Conservation (phyloP, 2,329 filamentous ascomycete genomes). For the Penicillium sp. region DNA sequence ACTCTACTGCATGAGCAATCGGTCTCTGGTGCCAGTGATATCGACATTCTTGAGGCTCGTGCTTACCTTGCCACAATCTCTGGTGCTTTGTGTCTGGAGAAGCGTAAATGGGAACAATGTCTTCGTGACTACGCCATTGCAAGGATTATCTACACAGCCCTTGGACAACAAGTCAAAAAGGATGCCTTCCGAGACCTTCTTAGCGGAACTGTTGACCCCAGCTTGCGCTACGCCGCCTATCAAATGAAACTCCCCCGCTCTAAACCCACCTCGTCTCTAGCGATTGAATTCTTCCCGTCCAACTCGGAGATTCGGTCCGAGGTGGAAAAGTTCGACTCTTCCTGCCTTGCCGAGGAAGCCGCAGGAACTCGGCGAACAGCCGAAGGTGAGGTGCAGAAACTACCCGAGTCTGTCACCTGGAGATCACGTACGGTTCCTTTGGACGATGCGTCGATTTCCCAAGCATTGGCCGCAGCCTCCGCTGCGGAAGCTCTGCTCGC, state of each 20-base stretch:
- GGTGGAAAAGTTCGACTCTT: slow-evolving; percentile 70
- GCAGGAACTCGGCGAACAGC: slow-evolving; percentile 49
- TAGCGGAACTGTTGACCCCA: slow-evolving; percentile 83
- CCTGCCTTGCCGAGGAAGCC: slow-evolving; percentile 62
- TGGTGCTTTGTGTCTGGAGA: slow-evolving; percentile 81
- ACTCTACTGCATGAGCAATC: slow-evolving; percentile 63
- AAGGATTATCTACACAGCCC: slow-evolving; percentile 77
- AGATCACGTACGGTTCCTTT: slow-evolving; percentile 81
- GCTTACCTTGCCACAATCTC: slow-evolving; percentile 78
- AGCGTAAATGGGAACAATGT: slow-evolving; percentile 79
- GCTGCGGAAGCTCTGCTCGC: slow-evolving; percentile 55
- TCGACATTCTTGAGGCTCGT: slow-evolving; percentile 78
- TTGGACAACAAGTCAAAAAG: slow-evolving; percentile 64
- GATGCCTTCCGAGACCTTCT: slow-evolving; percentile 86
- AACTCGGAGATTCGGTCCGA: slow-evolving; percentile 61
- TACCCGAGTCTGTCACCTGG: slow-evolving; percentile 80
- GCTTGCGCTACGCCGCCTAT: slow-evolving; percentile 91
- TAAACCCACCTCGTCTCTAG: slow-evolving; percentile 75
- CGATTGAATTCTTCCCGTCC: slow-evolving; percentile 73
- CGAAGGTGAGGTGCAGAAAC: slow-evolving; percentile 48
- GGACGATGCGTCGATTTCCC: slow-evolving; percentile 88
- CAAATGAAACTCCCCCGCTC: slow-evolving; percentile 86
- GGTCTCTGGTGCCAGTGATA: slow-evolving; percentile 64
- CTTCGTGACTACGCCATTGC: slow-evolving; percentile 73
- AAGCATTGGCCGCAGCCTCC: slow-evolving; percentile 72